Conservation (phyloP, 1,139 yeast genomes). For the Yamadazyma diospyri region DNA sequence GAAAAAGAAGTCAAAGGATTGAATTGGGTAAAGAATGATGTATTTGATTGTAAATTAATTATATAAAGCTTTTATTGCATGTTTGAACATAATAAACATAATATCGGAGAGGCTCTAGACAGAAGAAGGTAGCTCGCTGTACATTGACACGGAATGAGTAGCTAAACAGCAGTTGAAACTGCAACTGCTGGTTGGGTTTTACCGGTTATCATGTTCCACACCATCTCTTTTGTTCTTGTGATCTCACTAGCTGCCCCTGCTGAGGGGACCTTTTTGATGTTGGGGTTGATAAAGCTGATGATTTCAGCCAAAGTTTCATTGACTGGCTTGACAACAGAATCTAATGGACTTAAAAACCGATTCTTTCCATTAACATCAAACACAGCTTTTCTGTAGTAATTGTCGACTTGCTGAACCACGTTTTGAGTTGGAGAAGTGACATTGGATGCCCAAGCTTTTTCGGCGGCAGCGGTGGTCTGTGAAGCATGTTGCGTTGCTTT, state of each 20-base stretch:
- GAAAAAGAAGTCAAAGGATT: conserved; percentile 50
- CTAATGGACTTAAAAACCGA: conserved; percentile 54
- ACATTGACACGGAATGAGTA: no score
- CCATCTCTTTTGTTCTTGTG: conserved; percentile 43
- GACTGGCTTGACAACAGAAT: conserved; percentile 60
- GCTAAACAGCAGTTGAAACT: no score
- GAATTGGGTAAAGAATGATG: conserved; percentile 9
- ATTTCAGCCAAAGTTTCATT: conserved; percentile 50
- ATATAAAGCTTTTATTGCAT: conserved; percentile 13
- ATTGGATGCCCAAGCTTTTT: conserved; percentile 19
- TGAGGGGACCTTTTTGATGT: conserved; percentile 37
- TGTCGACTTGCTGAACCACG: conserved; percentile 36
- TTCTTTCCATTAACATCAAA: conserved; percentile 62
- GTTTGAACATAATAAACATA: conserved; percentile 9
- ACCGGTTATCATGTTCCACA: conserved; percentile 32
- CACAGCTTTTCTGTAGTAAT: conserved; percentile 31
- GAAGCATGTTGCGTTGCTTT: conserved; percentile 7
- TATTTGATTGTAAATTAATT: conserved; percentile 5
- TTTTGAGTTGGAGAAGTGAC: conserved; percentile 39
- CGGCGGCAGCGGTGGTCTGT: conserved; percentile 15
- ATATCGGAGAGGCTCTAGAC: conserved; percentile 1
- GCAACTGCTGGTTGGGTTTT: no score
- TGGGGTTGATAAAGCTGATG: conserved; percentile 38
- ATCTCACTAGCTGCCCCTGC: conserved; percentile 50
- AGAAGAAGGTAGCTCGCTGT: no score